Percentiles rank a stretch among this genome's conserved stretches.
Evolutionary conservation across 257 asterid genomes (phyloP).

Genomic region (Echites panduratus): DNA sequence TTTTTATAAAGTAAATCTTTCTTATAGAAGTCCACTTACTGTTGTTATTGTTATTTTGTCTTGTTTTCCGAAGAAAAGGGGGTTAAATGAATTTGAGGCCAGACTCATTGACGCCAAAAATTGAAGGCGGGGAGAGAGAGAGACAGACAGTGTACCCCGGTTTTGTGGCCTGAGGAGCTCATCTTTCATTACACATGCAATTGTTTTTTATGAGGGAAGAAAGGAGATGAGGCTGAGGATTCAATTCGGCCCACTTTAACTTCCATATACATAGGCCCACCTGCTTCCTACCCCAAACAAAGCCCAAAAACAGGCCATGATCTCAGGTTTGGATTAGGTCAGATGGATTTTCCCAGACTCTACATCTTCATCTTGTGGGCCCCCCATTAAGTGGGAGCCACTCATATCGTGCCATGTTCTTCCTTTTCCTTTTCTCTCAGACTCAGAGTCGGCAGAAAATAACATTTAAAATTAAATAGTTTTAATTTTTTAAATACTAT

Average conservation of each 20-base stretch:
- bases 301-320: conserved; percentile 45
- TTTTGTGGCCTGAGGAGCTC: neutral
- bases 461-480: too few species aligned
- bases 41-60: too few species aligned
- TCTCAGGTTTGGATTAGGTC: conserved; percentile 28
- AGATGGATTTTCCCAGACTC: conserved; percentile 18
- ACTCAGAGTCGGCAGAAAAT: neutral
- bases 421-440: neutral
- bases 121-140: too few species aligned
- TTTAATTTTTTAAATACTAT: too few species aligned
- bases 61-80: too few species aligned
- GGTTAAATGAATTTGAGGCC: too few species aligned
- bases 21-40: too few species aligned
- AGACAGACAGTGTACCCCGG: neutral
- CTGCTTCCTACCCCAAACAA: conserved; percentile 1
- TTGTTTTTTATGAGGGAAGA: neutral
- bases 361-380: conserved; percentile 21
- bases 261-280: conserved; percentile 33
- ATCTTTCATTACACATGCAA: conserved; percentile 2
- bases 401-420: conserved; percentile 31
- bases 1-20: too few species aligned
- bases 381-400: conserved; percentile 24
- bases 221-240: conserved; percentile 24
- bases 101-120: neutral
- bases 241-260: conserved; percentile 30